Evolutionary conservation across 1,139 yeast genomes (phyloP).

Genomic region (Kurtzmaniella quercitrusa): DNA sequence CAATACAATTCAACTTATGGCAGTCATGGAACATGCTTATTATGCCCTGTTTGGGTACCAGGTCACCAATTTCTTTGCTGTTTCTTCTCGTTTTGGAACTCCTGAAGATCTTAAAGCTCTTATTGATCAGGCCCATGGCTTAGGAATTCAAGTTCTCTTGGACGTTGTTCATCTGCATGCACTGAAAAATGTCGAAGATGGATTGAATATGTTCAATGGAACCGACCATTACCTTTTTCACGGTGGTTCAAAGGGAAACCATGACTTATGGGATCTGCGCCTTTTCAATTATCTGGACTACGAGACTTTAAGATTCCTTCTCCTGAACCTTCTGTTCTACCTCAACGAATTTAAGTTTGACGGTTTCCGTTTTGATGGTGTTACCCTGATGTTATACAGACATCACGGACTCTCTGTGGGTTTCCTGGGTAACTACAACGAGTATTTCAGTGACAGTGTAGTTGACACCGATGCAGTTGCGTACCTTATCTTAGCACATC

Average conservation of each 20-base stretch:
- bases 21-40: constrained; percentile 97
- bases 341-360: constrained; percentile 83
- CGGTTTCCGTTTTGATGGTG: constrained; percentile 96
- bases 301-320: constrained; percentile 82
- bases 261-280: constrained; percentile 93
- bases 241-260: constrained; percentile 78
- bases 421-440: constrained; percentile 90
- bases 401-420: constrained; percentile 93
- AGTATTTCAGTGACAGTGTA: constrained; percentile 74
- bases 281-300: constrained; percentile 86
- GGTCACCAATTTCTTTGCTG: constrained; percentile 87
- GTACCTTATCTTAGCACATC: constrained; percentile 85
- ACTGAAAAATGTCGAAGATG: constrained; percentile 90
- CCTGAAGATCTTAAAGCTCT: constrained; percentile 92
- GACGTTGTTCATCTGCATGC: constrained; percentile 97
- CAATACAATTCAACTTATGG: constrained; percentile 94
- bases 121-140: constrained; percentile 84
- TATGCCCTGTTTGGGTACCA: constrained; percentile 98
- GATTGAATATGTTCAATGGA: constrained; percentile 90
- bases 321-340: constrained; percentile 84
- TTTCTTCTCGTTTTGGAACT: constrained; percentile 84
- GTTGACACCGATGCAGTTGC: constrained; percentile 87
- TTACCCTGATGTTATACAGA: constrained; percentile 84
- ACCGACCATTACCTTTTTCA: constrained; percentile 95
- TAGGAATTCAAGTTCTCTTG: constrained; percentile 80